Evolutionary conservation across 2,329 filamentous ascomycete species (phyloP).

Genomic region (Calonectria hongkongensis): DNA sequence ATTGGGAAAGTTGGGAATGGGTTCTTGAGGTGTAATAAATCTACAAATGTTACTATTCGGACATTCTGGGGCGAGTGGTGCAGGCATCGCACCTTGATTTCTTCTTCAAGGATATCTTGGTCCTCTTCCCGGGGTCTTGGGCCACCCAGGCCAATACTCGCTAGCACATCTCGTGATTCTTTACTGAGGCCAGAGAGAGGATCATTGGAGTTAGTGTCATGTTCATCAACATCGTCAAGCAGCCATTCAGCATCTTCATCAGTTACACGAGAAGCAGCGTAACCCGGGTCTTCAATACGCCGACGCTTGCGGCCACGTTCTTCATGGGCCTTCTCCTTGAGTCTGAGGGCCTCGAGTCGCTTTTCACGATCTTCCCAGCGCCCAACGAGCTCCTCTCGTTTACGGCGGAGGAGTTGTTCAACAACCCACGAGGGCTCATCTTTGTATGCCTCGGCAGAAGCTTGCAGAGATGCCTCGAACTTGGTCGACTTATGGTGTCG

Average conservation of each 20-base stretch:
- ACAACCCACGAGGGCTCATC: conserved; percentile 91
- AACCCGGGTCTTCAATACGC: conserved; percentile 60
- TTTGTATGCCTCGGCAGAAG: conserved; percentile 66
- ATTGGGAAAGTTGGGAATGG: conserved; percentile 93
- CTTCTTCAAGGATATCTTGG: conserved; percentile 73
- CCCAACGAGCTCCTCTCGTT: conserved; percentile 78
- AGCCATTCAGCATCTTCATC: conserved; percentile 82
- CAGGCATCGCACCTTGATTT: conserved; percentile 75
- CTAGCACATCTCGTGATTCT: conserved; percentile 84
- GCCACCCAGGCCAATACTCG: conserved; percentile 74
- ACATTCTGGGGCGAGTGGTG: conserved; percentile 23
- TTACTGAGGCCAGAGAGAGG: conserved; percentile 78
- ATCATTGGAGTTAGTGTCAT: conserved; percentile 57
- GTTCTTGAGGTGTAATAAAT: conserved; percentile 96
- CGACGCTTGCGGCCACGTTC: conserved; percentile 69
- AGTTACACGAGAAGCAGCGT: conserved; percentile 51
- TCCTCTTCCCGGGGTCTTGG: conserved; percentile 61
- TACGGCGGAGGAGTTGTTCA: conserved; percentile 83
- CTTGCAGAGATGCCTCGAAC: conserved; percentile 72
- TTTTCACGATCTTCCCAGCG: conserved; percentile 84
- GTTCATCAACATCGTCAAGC: conserved; percentile 81
- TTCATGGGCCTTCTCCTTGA: conserved; percentile 76
- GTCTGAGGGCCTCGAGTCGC: conserved; percentile 79
- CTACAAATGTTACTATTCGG: conserved; percentile 62
- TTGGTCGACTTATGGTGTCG: conserved; percentile 82